Evolutionary conservation across 2,329 filamentous ascomycete species (phyloP), one percentile per base, ranked within the genome.

Genomic region (Thelonectria blattea): DNA sequence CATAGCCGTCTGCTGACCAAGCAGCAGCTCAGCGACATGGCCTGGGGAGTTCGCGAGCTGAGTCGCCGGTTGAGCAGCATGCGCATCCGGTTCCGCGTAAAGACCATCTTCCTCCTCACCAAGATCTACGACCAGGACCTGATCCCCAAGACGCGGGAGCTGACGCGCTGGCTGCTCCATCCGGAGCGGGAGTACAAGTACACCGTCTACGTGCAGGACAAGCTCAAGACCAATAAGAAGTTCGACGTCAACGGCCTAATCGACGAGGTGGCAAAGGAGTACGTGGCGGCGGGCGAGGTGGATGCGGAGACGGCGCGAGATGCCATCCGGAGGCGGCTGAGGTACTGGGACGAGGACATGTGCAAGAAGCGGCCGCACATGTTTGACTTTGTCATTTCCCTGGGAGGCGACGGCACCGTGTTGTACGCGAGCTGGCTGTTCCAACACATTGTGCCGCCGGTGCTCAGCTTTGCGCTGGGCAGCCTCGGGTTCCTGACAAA

Each of bases 401-500:
- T 97, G 3, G 93, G 93, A 50, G 95, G 95, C 12, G 95, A 99
- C 73, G 95, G 95, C n/a, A 99, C 95, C 0, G 94, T 99, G 7
- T 81, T 99, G 11, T 98, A 97, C 73, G 91, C 94, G 4, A 96
- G 92, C 72, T 98, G 94, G 93, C 82, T 99, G 1, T 99, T 99
- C 74, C 95, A 99, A 78, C 88, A 91, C 43, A 91, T 98, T 48
- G 94, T 98, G 0, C 95, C 95, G 6, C 95, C 95, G 0, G 92
- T 97, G 1, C 81, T 99, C 63, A 94, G 92, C 62, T 98, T 99
- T 75, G 87, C 93, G 1, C 81, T 98, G 10, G 95, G 95, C 9
- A 97, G 93, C 22, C 81, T 99, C 5, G 95, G 95, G 0, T 99
- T 99, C 73, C 79, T 99, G 66, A 98, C 95, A 24, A 97, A 97